phyloP scores from a whole-genome alignment of 495 filamentous ascomycete genomes.

The Tuber calosporum region DNA sequence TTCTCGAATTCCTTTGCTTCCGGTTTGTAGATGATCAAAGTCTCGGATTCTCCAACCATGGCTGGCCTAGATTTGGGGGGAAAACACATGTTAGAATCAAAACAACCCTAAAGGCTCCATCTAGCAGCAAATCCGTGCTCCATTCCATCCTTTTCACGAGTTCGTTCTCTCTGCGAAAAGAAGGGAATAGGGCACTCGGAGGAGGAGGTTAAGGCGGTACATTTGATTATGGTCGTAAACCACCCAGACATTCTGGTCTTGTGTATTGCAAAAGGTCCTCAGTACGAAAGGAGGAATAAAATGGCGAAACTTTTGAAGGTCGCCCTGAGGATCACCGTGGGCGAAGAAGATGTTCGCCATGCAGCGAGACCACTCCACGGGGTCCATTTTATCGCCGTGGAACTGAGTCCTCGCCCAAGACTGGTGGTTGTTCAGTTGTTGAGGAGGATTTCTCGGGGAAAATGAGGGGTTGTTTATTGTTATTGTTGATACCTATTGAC shows the following conservation, averaged over 20 bases:
- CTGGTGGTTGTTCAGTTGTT: background rate
- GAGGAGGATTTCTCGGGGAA: background rate
- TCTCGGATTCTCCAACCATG: conserved; percentile 38
- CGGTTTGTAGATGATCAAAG: conserved; percentile 39
- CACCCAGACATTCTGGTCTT: conserved; percentile 37
- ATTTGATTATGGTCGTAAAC: conserved; percentile 41
- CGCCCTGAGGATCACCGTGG: conserved; percentile 37
- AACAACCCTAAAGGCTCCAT: background rate
- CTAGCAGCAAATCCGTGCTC: background rate
- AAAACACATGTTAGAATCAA: conserved; percentile 15
- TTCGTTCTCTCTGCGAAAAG: background rate
- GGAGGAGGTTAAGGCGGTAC: conserved; percentile 35
- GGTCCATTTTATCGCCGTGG: conserved; percentile 26
- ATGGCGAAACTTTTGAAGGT: conserved; percentile 38
- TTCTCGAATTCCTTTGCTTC: conserved; percentile 37
- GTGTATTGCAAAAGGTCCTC: conserved; percentile 37
- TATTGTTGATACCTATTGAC: conserved; percentile 24
- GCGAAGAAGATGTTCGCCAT: conserved; percentile 40
- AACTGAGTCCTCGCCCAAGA: conserved; percentile 7
- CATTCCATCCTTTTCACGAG: conserved; percentile 4
- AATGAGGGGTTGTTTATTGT: conserved; percentile 19
- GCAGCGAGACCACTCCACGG: conserved; percentile 36
- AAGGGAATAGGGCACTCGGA: conserved; percentile 24
- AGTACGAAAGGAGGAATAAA: conserved; percentile 39
- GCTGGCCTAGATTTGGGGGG: conserved; percentile 20